phyloP scores from a whole-genome alignment of 2,329 filamentous ascomycete genomes.

The Fusarium mundagurra region DNA sequence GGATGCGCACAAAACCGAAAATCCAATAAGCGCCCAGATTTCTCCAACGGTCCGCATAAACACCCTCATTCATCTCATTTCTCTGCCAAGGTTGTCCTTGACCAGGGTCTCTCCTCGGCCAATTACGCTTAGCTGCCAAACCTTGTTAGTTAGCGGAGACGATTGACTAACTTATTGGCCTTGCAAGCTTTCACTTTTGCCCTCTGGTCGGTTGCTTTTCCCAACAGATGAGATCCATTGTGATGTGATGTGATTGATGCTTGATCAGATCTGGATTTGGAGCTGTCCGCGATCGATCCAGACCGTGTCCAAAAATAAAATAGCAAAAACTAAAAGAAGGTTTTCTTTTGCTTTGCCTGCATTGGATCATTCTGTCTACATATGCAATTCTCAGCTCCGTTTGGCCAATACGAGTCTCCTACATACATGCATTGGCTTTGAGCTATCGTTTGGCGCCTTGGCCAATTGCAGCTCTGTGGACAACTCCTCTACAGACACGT shows the following conservation, averaged over 20 bases:
- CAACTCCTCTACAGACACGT: constrained; percentile 28
- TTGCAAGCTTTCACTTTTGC: not conserved
- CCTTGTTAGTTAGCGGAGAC: not conserved
- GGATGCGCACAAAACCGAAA: not conserved
- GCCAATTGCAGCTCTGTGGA: constrained; percentile 18
- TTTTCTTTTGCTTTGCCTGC: not conserved
- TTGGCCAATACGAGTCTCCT: not conserved
- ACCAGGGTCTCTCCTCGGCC: constrained; percentile 22
- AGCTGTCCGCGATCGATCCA: constrained; percentile 27
- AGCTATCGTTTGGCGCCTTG: not conserved
- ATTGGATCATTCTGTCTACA: not conserved
- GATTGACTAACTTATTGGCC: not conserved
- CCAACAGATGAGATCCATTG: constrained; percentile 1
- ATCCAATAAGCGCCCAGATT: not conserved
- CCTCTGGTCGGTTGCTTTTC: not conserved
- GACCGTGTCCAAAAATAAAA: constrained; percentile 28
- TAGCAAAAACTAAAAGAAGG: not conserved
- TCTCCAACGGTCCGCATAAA: constrained; percentile 25
- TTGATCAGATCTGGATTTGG: constrained; percentile 22
- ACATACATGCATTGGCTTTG: constrained; percentile 4
- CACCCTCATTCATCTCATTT: constrained; percentile 37
- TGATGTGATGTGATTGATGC: not conserved
- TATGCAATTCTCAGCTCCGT: not conserved
- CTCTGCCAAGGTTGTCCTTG: constrained; percentile 26
- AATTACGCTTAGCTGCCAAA: constrained; percentile 30